phyloP scores from a whole-genome alignment of 1,284 basidiomycete genomes.

The Ceratobasidium sp. region DNA sequence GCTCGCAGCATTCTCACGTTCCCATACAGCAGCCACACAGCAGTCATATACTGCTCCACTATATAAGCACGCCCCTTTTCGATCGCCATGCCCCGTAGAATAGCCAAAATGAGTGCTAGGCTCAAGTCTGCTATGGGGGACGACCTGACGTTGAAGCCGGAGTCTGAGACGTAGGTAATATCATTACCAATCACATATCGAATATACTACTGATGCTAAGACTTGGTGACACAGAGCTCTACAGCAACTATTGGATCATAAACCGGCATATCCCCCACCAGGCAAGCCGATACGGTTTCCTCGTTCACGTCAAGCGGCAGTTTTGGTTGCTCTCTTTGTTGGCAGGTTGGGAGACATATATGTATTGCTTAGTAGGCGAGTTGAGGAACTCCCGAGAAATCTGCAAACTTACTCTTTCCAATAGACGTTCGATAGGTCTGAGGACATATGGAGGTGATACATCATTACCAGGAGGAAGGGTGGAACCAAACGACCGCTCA shows the following conservation, averaged over 20 bases:
- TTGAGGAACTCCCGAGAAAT: background rate
- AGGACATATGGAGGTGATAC: conserved; percentile 85
- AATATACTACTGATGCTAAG: background rate
- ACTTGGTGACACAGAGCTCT: background rate
- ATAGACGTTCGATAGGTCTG: conserved; percentile 74
- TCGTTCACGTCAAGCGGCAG: conserved; percentile 69
- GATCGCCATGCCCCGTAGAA: conserved; percentile 18
- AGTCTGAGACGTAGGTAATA: conserved; percentile 37
- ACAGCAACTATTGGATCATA: conserved; percentile 19
- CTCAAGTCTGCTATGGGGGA: conserved; percentile 32
- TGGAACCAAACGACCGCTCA: conserved; percentile 71
- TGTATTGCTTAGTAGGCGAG: conserved; percentile 78
- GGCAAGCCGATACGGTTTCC: conserved; percentile 53
- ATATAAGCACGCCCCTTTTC: background rate
- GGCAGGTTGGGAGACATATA: conserved; percentile 83
- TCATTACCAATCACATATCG: background rate
- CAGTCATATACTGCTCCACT: too few relatives aligned
- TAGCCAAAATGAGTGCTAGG: conserved; percentile 8
- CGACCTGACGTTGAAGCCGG: conserved; percentile 25
- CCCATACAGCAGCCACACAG: background rate
- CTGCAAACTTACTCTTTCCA: background rate
- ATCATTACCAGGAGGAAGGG: conserved; percentile 82
- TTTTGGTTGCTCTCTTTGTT: conserved; percentile 82
- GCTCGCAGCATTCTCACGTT: conserved; percentile 17
- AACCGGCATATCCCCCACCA: conserved; percentile 27